A percentile compares a stretch with the other conserved stretches of the same genome.
Conservation (phyloP, 2,329 filamentous ascomycete genomes). For the Calonectria ilicicola region DNA sequence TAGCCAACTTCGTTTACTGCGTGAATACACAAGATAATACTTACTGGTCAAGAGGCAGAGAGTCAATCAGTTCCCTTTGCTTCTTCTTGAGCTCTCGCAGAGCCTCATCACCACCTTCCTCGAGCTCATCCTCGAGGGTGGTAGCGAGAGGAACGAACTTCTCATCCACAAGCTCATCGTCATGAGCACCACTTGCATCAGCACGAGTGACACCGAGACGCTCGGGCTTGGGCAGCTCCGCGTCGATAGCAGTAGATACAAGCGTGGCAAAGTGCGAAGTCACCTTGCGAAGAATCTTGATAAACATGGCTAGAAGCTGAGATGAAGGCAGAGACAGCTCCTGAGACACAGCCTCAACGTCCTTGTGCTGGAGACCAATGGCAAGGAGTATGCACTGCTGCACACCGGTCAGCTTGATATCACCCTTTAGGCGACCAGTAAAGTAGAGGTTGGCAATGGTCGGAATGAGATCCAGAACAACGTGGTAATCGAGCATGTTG, state of each 20-base stretch:
- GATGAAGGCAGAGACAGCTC: conserved; percentile 80
- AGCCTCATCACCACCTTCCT: conserved; percentile 84
- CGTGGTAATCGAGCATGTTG: conserved; percentile 97
- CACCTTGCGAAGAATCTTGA: conserved; percentile 93
- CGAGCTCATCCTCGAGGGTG: conserved; percentile 83
- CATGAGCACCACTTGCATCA: conserved; percentile 73
- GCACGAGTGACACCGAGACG: conserved; percentile 69
- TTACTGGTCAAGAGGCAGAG: conserved; percentile 83
- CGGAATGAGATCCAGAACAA: conserved; percentile 93
- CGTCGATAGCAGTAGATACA: conserved; percentile 79
- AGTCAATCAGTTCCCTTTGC: conserved; percentile 89
- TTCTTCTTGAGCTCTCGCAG: conserved; percentile 78
- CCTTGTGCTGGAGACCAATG: conserved; percentile 90
- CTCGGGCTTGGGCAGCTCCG: conserved; percentile 70
- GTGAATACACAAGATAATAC: conserved; percentile 13
- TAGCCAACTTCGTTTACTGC: not conserved
- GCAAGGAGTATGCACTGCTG: conserved; percentile 91
- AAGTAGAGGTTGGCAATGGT: conserved; percentile 88
- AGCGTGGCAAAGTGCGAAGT: conserved; percentile 81
- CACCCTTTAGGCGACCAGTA: conserved; percentile 75
- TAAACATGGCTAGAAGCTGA: conserved; percentile 95
- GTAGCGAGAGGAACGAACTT: conserved; percentile 78
- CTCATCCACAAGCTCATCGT: conserved; percentile 74
- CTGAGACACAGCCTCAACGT: conserved; percentile 81
- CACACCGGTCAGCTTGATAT: conserved; percentile 80